These are phyloP conservation scores for Trichoderma sp. DNA, from an alignment of 2,329 filamentous ascomycete genomes.

Conservation along the genomic window DNA sequence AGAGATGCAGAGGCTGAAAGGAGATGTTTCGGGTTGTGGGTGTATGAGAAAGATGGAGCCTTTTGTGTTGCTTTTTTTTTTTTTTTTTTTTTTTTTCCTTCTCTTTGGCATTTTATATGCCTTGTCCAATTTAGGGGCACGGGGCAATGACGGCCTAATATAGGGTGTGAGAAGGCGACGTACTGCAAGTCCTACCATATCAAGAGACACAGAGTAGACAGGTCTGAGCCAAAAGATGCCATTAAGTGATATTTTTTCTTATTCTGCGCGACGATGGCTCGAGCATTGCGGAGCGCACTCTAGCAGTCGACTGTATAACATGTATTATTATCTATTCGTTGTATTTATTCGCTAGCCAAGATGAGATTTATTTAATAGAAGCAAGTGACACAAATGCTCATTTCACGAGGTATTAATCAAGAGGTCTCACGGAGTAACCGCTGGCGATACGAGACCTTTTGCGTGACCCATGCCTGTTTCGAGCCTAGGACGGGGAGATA, in stretches of 20 bases:
- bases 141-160: conserved; percentile 15
- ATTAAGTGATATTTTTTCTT: conserved; percentile 4
- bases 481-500: conserved; percentile 15
- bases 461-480: conserved; percentile 12
- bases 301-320: conserved; percentile 10
- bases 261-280: not conserved
- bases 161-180: conserved; percentile 10
- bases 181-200: conserved; percentile 6
- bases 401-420: not conserved
- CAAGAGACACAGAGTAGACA: conserved; percentile 15
- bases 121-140: conserved; percentile 14
- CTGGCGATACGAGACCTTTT: conserved; percentile 7
- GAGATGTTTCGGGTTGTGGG: not conserved
- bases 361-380: not conserved
- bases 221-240: conserved; percentile 19
- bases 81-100: not conserved
- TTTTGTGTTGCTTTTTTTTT: conserved; percentile 4
- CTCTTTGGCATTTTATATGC: conserved; percentile 19
- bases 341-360: not conserved
- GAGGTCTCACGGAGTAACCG: not conserved
- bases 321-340: not conserved
- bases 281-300: not conserved
- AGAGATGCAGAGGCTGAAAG: not conserved
- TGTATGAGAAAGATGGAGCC: not conserved
- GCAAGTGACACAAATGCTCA: not conserved